Evolutionary conservation across 192 early-diverging fungal genomes (phyloP).

Genomic region (Coemansia sp.): DNA sequence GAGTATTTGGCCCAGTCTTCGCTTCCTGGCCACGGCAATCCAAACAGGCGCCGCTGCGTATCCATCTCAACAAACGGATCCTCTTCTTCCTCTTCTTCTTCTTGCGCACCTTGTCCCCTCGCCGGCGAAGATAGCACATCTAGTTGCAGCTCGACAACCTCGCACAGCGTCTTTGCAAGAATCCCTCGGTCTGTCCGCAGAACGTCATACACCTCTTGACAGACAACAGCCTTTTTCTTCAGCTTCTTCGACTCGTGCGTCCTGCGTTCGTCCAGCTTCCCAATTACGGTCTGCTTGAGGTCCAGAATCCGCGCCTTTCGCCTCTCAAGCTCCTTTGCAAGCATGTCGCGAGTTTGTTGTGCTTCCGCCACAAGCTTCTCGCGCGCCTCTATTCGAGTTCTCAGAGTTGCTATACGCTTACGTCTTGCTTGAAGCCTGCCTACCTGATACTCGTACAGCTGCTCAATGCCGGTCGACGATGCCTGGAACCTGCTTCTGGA

Average conservation of each 20-base stretch:
- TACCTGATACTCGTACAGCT: conserved; percentile 33
- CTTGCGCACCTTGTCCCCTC: not conserved
- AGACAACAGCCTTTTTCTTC: conserved; percentile 8
- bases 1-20: conserved; percentile 53
- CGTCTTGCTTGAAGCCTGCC: conserved; percentile 19
- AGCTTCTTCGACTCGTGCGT: conserved; percentile 6
- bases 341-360: conserved; percentile 12
- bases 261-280: not conserved
- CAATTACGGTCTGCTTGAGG: not conserved
- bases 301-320: conserved; percentile 13
- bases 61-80: conserved; percentile 26
- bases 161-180: conserved; percentile 37
- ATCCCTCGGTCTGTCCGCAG: conserved; percentile 36
- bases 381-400: conserved; percentile 22
- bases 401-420: conserved; percentile 26
- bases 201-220: conserved; percentile 4
- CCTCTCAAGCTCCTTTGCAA: not conserved
- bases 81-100: conserved; percentile 18
- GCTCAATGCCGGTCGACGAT: conserved; percentile 3
- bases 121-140: conserved; percentile 10
- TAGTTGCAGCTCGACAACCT: conserved; percentile 47
- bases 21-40: conserved; percentile 48
- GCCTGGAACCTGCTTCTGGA: not conserved
- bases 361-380: conserved; percentile 34
- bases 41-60: conserved; percentile 33